Conservation (phyloP, 2,329 filamentous ascomycete species). For the Metarhizium guizhouense region DNA sequence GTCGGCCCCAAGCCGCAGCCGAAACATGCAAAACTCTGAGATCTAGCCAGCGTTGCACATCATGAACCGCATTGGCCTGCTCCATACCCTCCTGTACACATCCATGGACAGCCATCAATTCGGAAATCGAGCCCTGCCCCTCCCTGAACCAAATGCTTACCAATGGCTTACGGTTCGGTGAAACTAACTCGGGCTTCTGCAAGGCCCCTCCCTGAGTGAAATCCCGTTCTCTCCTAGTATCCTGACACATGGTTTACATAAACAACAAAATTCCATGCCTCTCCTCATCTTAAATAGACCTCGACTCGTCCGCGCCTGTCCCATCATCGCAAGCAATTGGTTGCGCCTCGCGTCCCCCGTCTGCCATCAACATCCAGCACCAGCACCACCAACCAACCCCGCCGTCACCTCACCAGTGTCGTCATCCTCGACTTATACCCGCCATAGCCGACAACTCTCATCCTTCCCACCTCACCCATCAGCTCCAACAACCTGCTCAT, state of each 20-base stretch:
- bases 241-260: too few relatives aligned
- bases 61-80: too few relatives aligned
- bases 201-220: neutral
- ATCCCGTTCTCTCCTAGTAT: neutral
- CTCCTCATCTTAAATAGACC: neutral
- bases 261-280: neutral
- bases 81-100: too few relatives aligned
- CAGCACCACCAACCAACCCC: neutral
- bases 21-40: too few relatives aligned
- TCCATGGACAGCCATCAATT: too few relatives aligned
- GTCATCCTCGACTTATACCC: neutral
- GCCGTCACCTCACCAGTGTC: neutral
- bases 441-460: neutral
- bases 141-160: neutral
- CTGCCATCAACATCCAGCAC: neutral
- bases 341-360: neutral
- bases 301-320: neutral
- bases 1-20: too few relatives aligned
- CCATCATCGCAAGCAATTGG: neutral
- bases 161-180: neutral
- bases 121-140: neutral
- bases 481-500: neutral
- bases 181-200: neutral
- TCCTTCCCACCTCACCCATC: neutral
- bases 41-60: too few relatives aligned